phyloP scores from a whole-genome alignment of 805 yeast genomes.

The Lachancea cidri region DNA sequence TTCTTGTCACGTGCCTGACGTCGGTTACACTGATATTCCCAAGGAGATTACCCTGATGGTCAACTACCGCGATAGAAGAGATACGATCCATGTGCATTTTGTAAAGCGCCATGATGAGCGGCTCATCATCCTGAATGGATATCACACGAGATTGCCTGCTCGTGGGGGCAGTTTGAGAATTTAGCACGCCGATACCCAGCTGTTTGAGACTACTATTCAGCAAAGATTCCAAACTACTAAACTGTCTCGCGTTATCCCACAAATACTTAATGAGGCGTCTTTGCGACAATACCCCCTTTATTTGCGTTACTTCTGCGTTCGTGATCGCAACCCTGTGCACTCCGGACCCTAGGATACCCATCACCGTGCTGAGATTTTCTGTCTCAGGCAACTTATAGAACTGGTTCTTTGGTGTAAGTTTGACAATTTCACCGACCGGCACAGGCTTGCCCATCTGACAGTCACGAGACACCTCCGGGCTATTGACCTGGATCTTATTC shows the following conservation, averaged over 20 bases:
- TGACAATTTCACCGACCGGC: slow-evolving; percentile 83
- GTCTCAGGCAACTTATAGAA: slow-evolving; percentile 70
- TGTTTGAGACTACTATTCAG: slow-evolving; percentile 65
- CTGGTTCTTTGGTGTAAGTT: slow-evolving; percentile 82
- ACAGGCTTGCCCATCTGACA: slow-evolving; percentile 88
- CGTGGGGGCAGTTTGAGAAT: slow-evolving; percentile 32
- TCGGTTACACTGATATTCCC: slow-evolving; percentile 96
- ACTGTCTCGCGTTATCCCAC: slow-evolving; percentile 90
- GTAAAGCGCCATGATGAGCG: slow-evolving; percentile 77
- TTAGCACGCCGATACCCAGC: slow-evolving; percentile 64
- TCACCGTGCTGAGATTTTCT: slow-evolving; percentile 66
- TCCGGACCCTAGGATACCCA: slow-evolving; percentile 88
- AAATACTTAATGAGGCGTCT: slow-evolving; percentile 77
- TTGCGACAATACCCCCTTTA: slow-evolving; percentile 86
- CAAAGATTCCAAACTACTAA: slow-evolving; percentile 72
- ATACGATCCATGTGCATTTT: slow-evolving; percentile 82
- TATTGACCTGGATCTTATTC: slow-evolving; percentile 52
- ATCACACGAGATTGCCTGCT: slow-evolving; percentile 52
- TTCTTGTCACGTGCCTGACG: slow-evolving; percentile 79
- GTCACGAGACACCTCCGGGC: slow-evolving; percentile 36
- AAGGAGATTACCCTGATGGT: slow-evolving; percentile 62
- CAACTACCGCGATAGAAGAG: slow-evolving; percentile 90
- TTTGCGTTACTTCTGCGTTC: slow-evolving; percentile 44
- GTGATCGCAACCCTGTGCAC: slow-evolving; percentile 90
- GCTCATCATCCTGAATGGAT: slow-evolving; percentile 81